These are phyloP conservation scores for Lactifluus volemus DNA, from an alignment of 768 basidiomycete genomes.

Conservation along the genomic window DNA sequence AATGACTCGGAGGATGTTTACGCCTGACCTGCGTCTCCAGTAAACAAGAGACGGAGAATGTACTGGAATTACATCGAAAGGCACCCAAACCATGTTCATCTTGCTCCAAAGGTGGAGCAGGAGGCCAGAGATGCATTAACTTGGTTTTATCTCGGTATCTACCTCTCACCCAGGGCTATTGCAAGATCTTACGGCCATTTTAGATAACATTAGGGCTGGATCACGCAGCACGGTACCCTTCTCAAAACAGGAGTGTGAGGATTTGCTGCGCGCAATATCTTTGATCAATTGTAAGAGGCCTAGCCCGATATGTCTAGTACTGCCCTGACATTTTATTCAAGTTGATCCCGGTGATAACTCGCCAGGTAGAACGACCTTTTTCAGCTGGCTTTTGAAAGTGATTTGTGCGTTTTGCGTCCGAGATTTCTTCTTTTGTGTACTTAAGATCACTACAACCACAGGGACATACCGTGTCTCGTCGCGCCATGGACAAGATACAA, in stretches of 20 bases:
- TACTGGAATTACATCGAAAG: constrained; percentile 47
- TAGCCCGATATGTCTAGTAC: not conserved
- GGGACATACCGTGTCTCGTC: constrained; percentile 40
- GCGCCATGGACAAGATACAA: constrained; percentile 36
- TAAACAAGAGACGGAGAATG: constrained; percentile 28
- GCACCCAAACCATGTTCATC: constrained; percentile 38
- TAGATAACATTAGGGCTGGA: constrained; percentile 42
- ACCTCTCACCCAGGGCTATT: not conserved
- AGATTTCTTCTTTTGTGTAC: not conserved
- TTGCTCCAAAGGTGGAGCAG: constrained; percentile 33
- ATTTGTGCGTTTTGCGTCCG: constrained; percentile 27
- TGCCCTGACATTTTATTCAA: not conserved
- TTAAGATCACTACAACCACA: not conserved
- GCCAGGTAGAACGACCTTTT: constrained; percentile 35
- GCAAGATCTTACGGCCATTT: constrained; percentile 22
- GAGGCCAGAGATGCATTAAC: constrained; percentile 44
- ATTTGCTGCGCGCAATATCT: constrained; percentile 32
- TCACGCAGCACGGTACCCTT: constrained; percentile 40
- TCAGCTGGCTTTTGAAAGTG: constrained; percentile 45
- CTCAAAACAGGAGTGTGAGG: constrained; percentile 45
- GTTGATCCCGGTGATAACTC: constrained; percentile 25
- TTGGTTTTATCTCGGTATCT: constrained; percentile 37
- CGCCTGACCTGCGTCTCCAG: not conserved
- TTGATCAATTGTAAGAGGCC: constrained; percentile 9
- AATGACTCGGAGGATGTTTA: not conserved